phyloP scores from a whole-genome alignment of 2,329 filamentous ascomycete species.

The Neofusicoccum laricinum region DNA sequence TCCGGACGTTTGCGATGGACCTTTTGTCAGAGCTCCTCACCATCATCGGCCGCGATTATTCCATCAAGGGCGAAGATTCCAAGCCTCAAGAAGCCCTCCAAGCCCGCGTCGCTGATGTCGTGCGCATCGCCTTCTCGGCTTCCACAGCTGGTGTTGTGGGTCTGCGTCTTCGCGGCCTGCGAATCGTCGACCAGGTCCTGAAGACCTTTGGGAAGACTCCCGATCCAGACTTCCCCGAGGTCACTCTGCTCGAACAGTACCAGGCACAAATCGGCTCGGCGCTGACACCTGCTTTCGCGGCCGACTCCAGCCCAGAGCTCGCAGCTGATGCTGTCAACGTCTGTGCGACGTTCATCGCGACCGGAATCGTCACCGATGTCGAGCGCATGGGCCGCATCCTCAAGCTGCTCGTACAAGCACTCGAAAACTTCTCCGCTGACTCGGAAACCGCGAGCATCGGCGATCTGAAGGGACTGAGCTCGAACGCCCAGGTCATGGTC shows the following conservation, averaged over 20 bases:
- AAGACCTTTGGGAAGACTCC: constrained; percentile 95
- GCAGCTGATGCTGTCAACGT: constrained; percentile 96
- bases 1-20: constrained; percentile 88
- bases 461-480: constrained; percentile 86
- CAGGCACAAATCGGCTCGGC: constrained; percentile 98
- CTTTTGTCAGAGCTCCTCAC: constrained; percentile 80
- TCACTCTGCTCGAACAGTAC: constrained; percentile 93
- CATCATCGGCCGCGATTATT: constrained; percentile 74
- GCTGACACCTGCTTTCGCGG: constrained; percentile 90
- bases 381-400: constrained; percentile 98
- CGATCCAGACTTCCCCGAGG: constrained; percentile 97
- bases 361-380: constrained; percentile 93
- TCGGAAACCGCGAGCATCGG: constrained; percentile 82
- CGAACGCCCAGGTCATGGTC: constrained; percentile 97
- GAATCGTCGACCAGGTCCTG: constrained; percentile 88
- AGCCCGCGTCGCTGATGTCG: constrained; percentile 81
- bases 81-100: constrained; percentile 76
- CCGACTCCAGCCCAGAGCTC: constrained; percentile 91
- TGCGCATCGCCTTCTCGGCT: constrained; percentile 94
- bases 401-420: constrained; percentile 83
- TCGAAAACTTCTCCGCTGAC: constrained; percentile 89
- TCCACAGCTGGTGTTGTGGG: constrained; percentile 92
- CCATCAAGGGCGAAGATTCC: constrained; percentile 70
- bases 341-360: constrained; percentile 95
- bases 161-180: constrained; percentile 83